Conservation (phyloP, 2,329 filamentous ascomycete genomes). For the Colletotrichum shisoi region DNA sequence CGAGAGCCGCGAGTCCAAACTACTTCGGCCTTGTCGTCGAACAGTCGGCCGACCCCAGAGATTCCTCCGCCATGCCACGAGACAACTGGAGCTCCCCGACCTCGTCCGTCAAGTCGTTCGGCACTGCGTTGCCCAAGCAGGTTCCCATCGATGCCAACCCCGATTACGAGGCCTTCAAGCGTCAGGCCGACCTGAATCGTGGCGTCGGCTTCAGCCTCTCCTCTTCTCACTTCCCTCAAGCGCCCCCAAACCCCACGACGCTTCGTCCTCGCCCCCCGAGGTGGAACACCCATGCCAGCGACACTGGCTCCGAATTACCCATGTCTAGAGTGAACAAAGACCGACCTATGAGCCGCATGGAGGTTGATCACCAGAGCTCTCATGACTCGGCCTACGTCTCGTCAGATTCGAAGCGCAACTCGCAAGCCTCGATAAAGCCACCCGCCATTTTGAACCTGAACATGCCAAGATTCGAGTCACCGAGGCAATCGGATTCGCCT, state of each 20-base stretch:
- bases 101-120: conserved; percentile 75
- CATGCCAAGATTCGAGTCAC: conserved; percentile 55
- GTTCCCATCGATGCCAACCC: conserved; percentile 78
- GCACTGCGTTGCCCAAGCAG: conserved; percentile 71
- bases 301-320: conserved; percentile 49
- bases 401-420: conserved; percentile 62
- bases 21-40: conserved; percentile 84
- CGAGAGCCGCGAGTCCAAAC: conserved; percentile 73
- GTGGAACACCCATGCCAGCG: conserved; percentile 60
- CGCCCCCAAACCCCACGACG: conserved; percentile 44
- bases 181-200: conserved; percentile 72
- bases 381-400: conserved; percentile 65
- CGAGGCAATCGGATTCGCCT: conserved; percentile 47
- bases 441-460: conserved; percentile 47
- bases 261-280: conserved; percentile 56
- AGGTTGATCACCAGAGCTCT: conserved; percentile 56
- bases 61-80: conserved; percentile 69
- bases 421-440: conserved; percentile 56
- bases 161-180: conserved; percentile 81
- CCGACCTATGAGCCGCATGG: conserved; percentile 47
- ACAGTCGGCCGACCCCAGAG: conserved; percentile 64
- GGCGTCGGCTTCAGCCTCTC: conserved; percentile 59
- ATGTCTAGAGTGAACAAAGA: conserved; percentile 26
- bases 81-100: conserved; percentile 79
- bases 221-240: conserved; percentile 56